A percentile compares a stretch with the other conserved stretches of the same genome.
phyloP scores from a whole-genome alignment of 2,329 filamentous ascomycete species.

The Alternaria dauci region DNA sequence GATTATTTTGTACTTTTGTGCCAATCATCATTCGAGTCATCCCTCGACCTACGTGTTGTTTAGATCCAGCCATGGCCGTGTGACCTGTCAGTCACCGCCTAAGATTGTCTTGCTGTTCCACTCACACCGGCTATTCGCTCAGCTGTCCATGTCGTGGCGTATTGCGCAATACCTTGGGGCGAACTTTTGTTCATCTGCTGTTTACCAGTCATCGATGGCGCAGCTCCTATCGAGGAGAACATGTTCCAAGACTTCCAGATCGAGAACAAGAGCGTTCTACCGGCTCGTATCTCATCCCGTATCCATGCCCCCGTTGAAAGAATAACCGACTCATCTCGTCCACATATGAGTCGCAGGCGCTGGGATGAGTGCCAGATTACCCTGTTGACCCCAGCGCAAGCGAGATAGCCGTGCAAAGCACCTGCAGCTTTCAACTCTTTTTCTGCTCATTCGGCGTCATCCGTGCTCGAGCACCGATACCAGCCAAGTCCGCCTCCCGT shows the following conservation, averaged over 20 bases:
- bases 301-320: constrained; percentile 39
- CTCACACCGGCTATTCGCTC: constrained; percentile 23
- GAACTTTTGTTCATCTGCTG: constrained; percentile 12
- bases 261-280: constrained; percentile 33
- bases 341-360: constrained; percentile 27
- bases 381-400: constrained; percentile 33
- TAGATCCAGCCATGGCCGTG: constrained; percentile 29
- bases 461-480: constrained; percentile 40
- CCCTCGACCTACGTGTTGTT: constrained; percentile 21
- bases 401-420: constrained; percentile 35
- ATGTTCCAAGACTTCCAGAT: constrained; percentile 29
- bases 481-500: constrained; percentile 44
- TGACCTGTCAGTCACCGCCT: constrained; percentile 36
- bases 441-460: constrained; percentile 41
- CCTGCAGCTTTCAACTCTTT: constrained; percentile 42
- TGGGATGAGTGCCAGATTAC: constrained; percentile 31
- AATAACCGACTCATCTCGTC: constrained; percentile 30
- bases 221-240: constrained; percentile 7
- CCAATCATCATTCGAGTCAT: constrained; percentile 41
- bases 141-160: constrained; percentile 31
- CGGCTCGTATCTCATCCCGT: constrained; percentile 37
- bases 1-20: constrained; percentile 37
- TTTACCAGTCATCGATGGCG: constrained; percentile 3
- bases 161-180: constrained; percentile 33
- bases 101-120: constrained; percentile 16